Evolutionary conservation across 345 rosid genomes (phyloP).

Genomic region (Capsella bursapastoris): DNA sequence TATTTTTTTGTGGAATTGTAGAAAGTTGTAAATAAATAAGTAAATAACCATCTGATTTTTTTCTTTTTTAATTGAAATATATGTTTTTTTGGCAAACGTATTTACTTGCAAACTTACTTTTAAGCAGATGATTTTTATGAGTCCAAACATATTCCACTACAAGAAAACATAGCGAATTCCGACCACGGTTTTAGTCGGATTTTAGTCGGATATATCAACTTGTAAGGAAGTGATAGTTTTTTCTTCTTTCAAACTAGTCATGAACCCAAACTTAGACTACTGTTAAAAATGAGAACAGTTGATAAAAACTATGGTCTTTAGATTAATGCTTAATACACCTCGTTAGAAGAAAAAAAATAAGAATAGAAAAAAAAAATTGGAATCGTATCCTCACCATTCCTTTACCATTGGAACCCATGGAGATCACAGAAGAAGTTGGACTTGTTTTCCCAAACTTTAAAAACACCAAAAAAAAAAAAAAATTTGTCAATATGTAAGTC

Average conservation of each 20-base stretch:
- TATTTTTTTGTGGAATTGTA: neutral
- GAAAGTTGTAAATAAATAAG: no score
- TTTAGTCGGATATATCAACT: no score
- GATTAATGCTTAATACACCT: neutral
- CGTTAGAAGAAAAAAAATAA: neutral
- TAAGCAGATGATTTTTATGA: no score
- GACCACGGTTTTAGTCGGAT: no score
- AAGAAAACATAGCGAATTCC: no score
- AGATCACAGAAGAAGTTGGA: conserved; percentile 48
- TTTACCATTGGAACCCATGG: conserved; percentile 54
- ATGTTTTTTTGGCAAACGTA: neutral
- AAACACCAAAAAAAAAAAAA: conserved; percentile 9
- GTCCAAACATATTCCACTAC: neutral
- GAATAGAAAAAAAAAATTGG: neutral
- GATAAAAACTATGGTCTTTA: conserved; percentile 4
- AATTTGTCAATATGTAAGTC: conserved; percentile 14
- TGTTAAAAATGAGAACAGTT: neutral
- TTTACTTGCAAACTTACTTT: no score
- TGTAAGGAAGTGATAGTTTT: neutral
- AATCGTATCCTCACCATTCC: conserved; percentile 59
- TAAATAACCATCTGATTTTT: no score
- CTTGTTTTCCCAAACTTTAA: conserved; percentile 55
- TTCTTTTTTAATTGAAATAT: no score
- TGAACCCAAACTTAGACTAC: neutral
- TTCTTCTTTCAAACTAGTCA: neutral